These are phyloP conservation scores for Ramaria rubella DNA, from an alignment of 768 basidiomycete species.

Conservation along the genomic window DNA sequence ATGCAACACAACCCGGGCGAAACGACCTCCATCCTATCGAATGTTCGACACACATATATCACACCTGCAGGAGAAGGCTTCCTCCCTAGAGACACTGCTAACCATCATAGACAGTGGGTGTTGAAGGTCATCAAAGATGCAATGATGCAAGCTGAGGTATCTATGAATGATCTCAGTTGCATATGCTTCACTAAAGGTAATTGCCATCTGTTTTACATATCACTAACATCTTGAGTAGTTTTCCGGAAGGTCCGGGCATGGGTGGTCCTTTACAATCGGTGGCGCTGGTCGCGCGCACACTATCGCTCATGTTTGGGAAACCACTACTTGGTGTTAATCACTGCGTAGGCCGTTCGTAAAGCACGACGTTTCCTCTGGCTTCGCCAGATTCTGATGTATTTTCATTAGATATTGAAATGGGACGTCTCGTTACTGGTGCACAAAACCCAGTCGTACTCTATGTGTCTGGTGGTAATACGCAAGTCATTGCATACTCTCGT, in stretches of 20 bases:
- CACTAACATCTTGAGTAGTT: background rate
- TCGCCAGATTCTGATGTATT: background rate
- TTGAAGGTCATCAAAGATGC: constrained; percentile 75
- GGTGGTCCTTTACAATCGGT: constrained; percentile 95
- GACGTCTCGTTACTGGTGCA: constrained; percentile 88
- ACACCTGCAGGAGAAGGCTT: constrained; percentile 98
- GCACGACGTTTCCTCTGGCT: background rate
- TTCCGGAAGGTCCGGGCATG: constrained; percentile 87
- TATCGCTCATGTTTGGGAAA: constrained; percentile 82
- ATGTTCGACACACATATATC: constrained; percentile 96
- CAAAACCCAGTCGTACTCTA: constrained; percentile 95
- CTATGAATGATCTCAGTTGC: constrained; percentile 79
- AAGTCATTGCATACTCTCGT: constrained; percentile 97
- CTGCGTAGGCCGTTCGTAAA: constrained; percentile 86
- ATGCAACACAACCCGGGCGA: constrained; percentile 77
- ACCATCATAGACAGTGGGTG: constrained; percentile 93
- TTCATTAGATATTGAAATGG: constrained; percentile 92
- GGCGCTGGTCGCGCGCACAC: constrained; percentile 84
- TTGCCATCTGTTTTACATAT: constrained; percentile 7
- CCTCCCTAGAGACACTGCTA: constrained; percentile 89
- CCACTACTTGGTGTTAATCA: constrained; percentile 98
- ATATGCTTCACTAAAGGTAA: constrained; percentile 96
- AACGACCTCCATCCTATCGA: constrained; percentile 73
- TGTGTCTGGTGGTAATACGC: constrained; percentile 98
- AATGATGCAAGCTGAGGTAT: constrained; percentile 56